Conservation (phyloP, 2,329 filamentous ascomycete genomes). For the Chrysoporthe austroafricana region DNA sequence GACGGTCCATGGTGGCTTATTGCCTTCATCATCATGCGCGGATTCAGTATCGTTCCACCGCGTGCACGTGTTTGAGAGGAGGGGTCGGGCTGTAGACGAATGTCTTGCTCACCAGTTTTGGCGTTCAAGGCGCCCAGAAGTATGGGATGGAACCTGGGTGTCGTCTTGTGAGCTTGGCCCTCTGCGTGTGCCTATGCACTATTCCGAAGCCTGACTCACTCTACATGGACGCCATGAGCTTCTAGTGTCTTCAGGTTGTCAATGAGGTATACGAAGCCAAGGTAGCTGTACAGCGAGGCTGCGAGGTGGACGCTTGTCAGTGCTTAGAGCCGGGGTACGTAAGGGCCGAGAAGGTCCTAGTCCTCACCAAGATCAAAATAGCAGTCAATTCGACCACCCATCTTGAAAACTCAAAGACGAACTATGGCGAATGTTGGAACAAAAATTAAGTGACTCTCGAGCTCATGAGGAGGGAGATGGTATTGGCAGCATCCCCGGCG, state of each 20-base stretch:
- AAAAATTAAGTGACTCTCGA: background rate
- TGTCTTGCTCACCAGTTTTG: conserved; percentile 50
- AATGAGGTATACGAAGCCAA: conserved; percentile 60
- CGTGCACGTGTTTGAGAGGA: background rate
- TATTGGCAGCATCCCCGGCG: background rate
- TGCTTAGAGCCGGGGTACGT: conserved; percentile 8
- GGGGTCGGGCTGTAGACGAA: conserved; percentile 15
- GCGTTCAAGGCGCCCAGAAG: conserved; percentile 71
- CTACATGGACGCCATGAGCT: conserved; percentile 64
- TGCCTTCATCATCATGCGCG: conserved; percentile 50
- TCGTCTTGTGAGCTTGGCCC: conserved; percentile 4
- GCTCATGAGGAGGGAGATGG: background rate
- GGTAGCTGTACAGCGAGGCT: conserved; percentile 69
- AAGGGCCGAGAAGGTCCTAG: no score
- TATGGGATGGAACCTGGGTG: conserved; percentile 67
- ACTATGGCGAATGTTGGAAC: background rate
- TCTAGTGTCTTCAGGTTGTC: conserved; percentile 58
- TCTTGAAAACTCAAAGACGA: conserved; percentile 37
- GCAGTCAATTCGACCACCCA: conserved; percentile 66
- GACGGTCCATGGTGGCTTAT: conserved; percentile 74
- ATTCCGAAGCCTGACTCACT: conserved; percentile 53
- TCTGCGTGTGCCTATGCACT: background rate
- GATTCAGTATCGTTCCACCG: conserved; percentile 1
- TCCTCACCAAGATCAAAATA: conserved; percentile 68
- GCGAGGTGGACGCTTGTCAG: conserved; percentile 15